phyloP scores from a whole-genome alignment of 78 protist genomes.

The Dictyostelium capitatum region DNA sequence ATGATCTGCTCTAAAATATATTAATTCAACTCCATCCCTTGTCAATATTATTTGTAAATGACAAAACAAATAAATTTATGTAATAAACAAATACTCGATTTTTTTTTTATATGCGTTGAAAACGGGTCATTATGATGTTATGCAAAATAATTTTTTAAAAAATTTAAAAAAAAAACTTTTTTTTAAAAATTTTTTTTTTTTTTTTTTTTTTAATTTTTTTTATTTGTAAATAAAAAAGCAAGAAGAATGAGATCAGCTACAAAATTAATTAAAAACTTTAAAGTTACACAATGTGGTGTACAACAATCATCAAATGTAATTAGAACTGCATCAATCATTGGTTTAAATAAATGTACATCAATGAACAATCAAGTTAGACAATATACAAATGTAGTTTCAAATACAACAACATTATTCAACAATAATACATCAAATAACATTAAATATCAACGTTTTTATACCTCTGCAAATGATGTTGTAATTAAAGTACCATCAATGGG shows the following conservation, averaged over 20 bases:
- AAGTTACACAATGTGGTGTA: not conserved
- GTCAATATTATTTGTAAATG: too few species aligned
- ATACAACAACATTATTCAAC: conserved; percentile 9
- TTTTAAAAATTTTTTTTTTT: not conserved
- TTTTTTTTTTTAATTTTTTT: not conserved
- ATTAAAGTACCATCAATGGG: conserved; percentile 86
- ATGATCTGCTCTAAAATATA: too few species aligned
- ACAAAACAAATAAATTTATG: too few species aligned
- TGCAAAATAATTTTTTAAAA: too few species aligned
- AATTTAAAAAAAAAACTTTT: too few species aligned
- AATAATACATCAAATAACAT: not conserved
- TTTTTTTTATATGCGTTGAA: too few species aligned
- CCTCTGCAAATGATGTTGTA: conserved; percentile 42
- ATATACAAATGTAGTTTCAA: not conserved
- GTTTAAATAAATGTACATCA: not conserved
- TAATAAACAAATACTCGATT: too few species aligned
- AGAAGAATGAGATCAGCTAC: conserved; percentile 9
- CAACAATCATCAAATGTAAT: not conserved
- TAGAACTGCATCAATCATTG: not conserved
- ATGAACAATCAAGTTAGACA: not conserved
- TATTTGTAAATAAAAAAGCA: not conserved
- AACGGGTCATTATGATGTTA: too few species aligned
- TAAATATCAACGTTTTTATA: conserved; percentile 48
- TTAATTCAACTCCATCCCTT: too few species aligned
- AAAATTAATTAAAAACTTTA: not conserved